phyloP scores from a whole-genome alignment of 1,284 basidiomycete genomes.

The Cerrena zonata region DNA sequence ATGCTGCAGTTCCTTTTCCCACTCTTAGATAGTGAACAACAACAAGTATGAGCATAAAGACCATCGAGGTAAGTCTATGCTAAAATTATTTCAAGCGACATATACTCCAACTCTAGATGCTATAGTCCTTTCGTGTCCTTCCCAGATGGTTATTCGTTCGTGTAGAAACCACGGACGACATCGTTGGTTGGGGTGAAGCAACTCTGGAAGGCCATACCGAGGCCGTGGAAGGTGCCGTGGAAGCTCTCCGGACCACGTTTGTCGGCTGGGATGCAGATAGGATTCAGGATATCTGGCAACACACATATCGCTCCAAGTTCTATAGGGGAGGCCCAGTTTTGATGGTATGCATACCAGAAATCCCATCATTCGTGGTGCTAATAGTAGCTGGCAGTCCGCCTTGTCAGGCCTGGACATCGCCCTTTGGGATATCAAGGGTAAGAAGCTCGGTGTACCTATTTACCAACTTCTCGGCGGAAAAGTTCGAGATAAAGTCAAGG shows the following conservation, averaged over 20 bases:
- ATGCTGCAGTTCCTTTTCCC: no score
- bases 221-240: conserved; percentile 67
- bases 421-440: conserved; percentile 75
- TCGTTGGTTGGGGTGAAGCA: conserved; percentile 68
- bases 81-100: not conserved
- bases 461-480: conserved; percentile 74
- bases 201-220: conserved; percentile 71
- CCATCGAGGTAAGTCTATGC: not conserved
- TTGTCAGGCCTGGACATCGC: conserved; percentile 53
- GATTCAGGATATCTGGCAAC: conserved; percentile 70
- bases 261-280: conserved; percentile 63
- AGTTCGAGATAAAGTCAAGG: conserved; percentile 53
- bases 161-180: conserved; percentile 60
- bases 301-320: conserved; percentile 61
- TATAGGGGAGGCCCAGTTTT: conserved; percentile 71
- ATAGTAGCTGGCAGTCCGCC: conserved; percentile 36
- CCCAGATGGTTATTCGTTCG: conserved; percentile 76
- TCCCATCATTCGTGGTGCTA: conserved; percentile 15
- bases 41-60: no score
- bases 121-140: conserved; percentile 60
- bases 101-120: not conserved
- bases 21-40: no score
- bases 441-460: conserved; percentile 68
- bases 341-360: conserved; percentile 42
- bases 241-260: conserved; percentile 59